Evolutionary conservation across 2,329 filamentous ascomycete genomes (phyloP).

Genomic region (Beauveria scarabaeidicola): DNA sequence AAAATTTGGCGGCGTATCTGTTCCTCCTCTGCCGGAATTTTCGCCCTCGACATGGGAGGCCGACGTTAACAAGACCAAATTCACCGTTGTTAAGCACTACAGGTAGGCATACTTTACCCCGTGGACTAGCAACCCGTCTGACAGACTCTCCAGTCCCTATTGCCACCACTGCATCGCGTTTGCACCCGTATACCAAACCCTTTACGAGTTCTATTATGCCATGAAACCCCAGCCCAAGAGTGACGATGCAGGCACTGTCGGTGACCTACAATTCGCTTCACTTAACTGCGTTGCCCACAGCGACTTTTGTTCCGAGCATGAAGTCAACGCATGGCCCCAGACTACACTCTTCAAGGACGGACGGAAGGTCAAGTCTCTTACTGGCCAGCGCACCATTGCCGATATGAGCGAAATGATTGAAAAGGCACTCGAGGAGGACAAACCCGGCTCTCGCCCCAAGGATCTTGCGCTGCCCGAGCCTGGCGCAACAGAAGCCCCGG

Average conservation of each 20-base stretch:
- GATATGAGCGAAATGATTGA: conserved; percentile 65
- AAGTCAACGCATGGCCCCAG: conserved; percentile 64
- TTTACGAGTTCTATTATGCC: conserved; percentile 93
- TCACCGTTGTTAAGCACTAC: conserved; percentile 54
- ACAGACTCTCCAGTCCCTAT: conserved; percentile 38
- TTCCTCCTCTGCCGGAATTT: conserved; percentile 57
- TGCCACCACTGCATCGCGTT: conserved; percentile 69
- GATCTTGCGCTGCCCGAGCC: conserved; percentile 61
- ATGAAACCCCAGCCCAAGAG: conserved; percentile 59
- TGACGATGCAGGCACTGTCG: conserved; percentile 54
- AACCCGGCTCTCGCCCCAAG: conserved; percentile 70
- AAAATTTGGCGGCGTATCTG: conserved; percentile 56
- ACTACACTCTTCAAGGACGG: conserved; percentile 77
- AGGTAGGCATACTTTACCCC: conserved; percentile 39
- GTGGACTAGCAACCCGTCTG: conserved; percentile 15
- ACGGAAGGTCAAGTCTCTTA: conserved; percentile 51
- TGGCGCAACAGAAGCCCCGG: conserved; percentile 47
- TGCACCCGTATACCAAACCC: conserved; percentile 79
- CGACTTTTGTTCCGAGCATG: conserved; percentile 64
- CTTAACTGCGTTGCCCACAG: conserved; percentile 80
- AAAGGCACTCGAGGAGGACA: conserved; percentile 63
- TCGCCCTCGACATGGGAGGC: conserved; percentile 48
- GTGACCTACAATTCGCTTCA: conserved; percentile 73
- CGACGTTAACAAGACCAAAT: conserved; percentile 45
- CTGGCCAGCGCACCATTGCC: conserved; percentile 60